Conservation (phyloP, 768 basidiomycete species). For the Mycena floridula region DNA sequence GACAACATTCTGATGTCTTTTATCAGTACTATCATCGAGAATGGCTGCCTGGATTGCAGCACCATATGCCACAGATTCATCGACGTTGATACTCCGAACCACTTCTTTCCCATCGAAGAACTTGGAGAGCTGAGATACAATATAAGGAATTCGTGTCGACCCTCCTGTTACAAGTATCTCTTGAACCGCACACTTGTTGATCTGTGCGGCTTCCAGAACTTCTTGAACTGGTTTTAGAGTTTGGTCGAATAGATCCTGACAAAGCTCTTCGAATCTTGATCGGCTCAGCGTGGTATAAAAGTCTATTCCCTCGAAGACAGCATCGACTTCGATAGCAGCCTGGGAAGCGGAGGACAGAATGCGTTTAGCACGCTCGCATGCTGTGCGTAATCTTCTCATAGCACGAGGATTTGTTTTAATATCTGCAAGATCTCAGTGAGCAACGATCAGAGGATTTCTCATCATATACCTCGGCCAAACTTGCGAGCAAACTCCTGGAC, state of each 20-base stretch:
- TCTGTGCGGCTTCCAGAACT: conserved; percentile 63
- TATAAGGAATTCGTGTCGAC: conserved; percentile 69
- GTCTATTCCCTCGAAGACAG: conserved; percentile 56
- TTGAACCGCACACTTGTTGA: conserved; percentile 63
- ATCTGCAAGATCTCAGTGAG: neutral
- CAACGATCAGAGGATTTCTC: neutral
- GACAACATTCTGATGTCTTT: conserved; percentile 40
- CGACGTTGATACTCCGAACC: conserved; percentile 50
- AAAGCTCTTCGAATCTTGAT: conserved; percentile 68
- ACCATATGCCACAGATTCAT: conserved; percentile 52
- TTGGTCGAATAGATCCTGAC: conserved; percentile 66
- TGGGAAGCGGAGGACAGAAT: conserved; percentile 5
- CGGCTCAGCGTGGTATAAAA: conserved; percentile 61
- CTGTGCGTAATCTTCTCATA: neutral
- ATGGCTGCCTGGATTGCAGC: conserved; percentile 51
- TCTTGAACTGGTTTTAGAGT: conserved; percentile 72
- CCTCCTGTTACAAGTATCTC: conserved; percentile 35
- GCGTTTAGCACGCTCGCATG: conserved; percentile 29
- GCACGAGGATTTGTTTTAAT: neutral
- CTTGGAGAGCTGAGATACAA: conserved; percentile 65
- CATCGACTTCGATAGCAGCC: conserved; percentile 45
- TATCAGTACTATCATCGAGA: conserved; percentile 31
- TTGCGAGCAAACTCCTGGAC: conserved; percentile 23
- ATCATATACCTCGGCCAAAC: neutral
- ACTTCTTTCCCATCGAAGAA: conserved; percentile 60